A percentile compares a stretch with the other conserved stretches of the same genome.
Evolutionary conservation across 768 basidiomycete genomes (phyloP).

Genomic region (Brasilioporus rufonigricans): DNA sequence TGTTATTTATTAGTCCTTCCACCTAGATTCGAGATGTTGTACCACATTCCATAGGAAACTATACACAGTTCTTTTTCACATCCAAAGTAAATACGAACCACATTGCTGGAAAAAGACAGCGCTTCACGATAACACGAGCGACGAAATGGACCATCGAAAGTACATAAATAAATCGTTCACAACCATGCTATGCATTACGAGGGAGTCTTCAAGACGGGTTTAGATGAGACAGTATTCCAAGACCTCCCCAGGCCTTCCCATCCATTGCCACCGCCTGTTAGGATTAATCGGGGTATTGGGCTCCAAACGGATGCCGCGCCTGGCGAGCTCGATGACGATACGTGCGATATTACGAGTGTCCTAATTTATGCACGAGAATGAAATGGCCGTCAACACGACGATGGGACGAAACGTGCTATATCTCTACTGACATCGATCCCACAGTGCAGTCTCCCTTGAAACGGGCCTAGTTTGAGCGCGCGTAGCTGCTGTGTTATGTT

Average conservation of each 20-base stretch:
- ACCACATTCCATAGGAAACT: too few species aligned
- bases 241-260: conserved; percentile 73
- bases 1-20: too few species aligned
- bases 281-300: conserved; percentile 73
- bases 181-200: conserved; percentile 12
- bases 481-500: conserved; percentile 77
- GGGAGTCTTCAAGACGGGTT: background rate
- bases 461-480: conserved; percentile 67
- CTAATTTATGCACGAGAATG: conserved; percentile 37
- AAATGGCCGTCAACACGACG: conserved; percentile 1
- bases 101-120: background rate
- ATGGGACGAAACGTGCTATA: background rate
- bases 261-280: conserved; percentile 77
- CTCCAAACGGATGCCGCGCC: conserved; percentile 61
- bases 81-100: background rate
- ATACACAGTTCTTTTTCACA: too few species aligned
- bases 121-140: background rate
- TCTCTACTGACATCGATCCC: conserved; percentile 80
- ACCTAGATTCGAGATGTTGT: too few species aligned
- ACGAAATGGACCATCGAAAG: background rate
- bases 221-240: conserved; percentile 43
- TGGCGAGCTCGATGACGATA: conserved; percentile 75
- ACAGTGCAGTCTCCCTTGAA: conserved; percentile 82
- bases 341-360: conserved; percentile 89
- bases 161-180: background rate